Evolutionary conservation across 257 asterid species (phyloP), one percentile per base, ranked within the genome.

Genomic region (Phtheirospermum japonicum): DNA sequence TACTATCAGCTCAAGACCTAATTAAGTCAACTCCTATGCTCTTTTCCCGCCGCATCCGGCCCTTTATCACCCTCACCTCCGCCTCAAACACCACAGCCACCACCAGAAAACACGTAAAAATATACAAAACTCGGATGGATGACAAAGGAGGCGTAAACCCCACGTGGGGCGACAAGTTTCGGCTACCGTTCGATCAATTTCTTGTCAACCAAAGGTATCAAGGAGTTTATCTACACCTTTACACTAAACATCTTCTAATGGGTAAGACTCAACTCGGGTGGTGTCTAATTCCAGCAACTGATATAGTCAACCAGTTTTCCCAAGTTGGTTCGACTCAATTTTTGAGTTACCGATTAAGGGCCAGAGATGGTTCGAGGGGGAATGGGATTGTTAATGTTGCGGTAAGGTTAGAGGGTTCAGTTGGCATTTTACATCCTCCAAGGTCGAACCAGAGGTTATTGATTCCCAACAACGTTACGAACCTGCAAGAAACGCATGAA

Each of bases 351-450:
- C 65, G 76, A 26, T 46, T 81, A 7, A 57, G 80, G 60, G 74
- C 45, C 12, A 71, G 61, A 20, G 84, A 81, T 56, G 84, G 87
- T 33, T 65, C 82, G 10, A 73, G 84, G 51, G 82, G 87, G 34
- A 64, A 71, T 28, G 87, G 87, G n/a, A 40, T 81, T 42, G 82
- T 81, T 7, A 81, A 76, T 57, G 72, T 81, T 68, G 78, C 79
- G 1, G 78, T 78, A 1, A 76, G 65, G 45, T 60, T 75, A 61
- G 71, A 73, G 19, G 65, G 73, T 46, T 58, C 66, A 14, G 40
- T 34, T 34, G 39, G 61, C 16, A 7, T 46, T 33, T 51, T 9
- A 32, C 57, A 17, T 9, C 70, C 60, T 30, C 69, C 55, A 13
- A 37, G 49, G 37, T 19, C 57, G 17, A 5, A 26, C 11, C 12